Evolutionary conservation across 2,329 filamentous ascomycete species (phyloP).

Genomic region (Trichoderma koningiopsis): DNA sequence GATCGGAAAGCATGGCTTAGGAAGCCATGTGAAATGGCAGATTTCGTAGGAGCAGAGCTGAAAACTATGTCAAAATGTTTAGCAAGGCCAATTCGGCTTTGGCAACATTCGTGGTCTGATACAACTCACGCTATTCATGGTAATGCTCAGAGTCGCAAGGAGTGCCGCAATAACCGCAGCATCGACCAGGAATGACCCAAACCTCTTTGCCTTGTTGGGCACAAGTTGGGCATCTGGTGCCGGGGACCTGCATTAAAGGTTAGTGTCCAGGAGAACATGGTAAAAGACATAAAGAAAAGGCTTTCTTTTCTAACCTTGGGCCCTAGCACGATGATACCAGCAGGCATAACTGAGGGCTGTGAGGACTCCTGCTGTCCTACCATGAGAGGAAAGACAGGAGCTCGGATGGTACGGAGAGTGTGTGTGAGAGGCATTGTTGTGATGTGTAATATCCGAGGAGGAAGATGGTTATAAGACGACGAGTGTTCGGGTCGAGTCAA

Average conservation of each 20-base stretch:
- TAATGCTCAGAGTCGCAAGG: slow-evolving; percentile 37
- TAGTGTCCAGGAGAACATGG: background rate
- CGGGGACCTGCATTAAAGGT: slow-evolving; percentile 43
- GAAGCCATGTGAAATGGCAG: background rate
- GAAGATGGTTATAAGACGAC: background rate
- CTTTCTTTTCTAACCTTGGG: slow-evolving; percentile 25
- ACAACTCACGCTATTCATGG: background rate
- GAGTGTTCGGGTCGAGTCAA: background rate
- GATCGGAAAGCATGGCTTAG: background rate
- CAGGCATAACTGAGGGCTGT: background rate
- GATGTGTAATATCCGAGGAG: background rate
- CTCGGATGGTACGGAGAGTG: slow-evolving; percentile 5
- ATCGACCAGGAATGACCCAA: slow-evolving; percentile 58
- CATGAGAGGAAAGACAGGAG: slow-evolving; percentile 9
- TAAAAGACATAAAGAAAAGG: background rate
- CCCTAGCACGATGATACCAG: slow-evolving; percentile 23
- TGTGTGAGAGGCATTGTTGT: slow-evolving; percentile 21
- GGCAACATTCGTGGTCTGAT: too few relatives aligned
- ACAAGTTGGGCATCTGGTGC: slow-evolving; percentile 56
- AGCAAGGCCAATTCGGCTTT: background rate
- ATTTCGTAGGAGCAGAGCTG: background rate
- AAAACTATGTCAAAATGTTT: background rate
- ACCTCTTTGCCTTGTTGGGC: slow-evolving; percentile 52
- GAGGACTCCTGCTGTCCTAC: background rate
- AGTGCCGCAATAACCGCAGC: slow-evolving; percentile 55